These are phyloP conservation scores for Candida broadrunensis DNA, from an alignment of 805 yeast genomes.

Conservation along the genomic window DNA sequence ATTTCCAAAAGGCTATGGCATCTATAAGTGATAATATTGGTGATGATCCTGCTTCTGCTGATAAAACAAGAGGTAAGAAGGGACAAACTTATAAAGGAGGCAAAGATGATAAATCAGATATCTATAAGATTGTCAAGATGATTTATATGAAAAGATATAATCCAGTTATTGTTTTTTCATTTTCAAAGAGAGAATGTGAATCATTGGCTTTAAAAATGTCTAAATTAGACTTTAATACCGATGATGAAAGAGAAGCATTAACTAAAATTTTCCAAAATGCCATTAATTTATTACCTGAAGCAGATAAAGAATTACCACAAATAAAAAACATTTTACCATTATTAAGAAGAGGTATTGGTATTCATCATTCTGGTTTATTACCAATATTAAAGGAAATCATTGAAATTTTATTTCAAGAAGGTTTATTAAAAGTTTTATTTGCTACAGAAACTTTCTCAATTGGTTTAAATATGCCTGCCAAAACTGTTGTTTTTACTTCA, in stretches of 20 bases:
- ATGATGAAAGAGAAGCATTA: constrained; percentile 89
- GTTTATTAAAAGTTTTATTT: constrained; percentile 86
- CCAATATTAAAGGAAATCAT: constrained; percentile 94
- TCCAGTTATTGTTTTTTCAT: constrained; percentile 98
- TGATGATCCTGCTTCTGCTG: constrained; percentile 71
- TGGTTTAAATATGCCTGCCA: constrained; percentile 99
- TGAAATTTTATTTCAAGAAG: constrained; percentile 96
- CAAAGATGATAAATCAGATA: constrained; percentile 75
- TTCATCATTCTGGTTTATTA: constrained; percentile 94
- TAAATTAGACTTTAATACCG: constrained; percentile 88
- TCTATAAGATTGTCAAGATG: constrained; percentile 95
- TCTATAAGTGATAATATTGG: constrained; percentile 79
- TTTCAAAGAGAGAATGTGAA: constrained; percentile 96
- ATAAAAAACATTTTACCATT: constrained; percentile 88
- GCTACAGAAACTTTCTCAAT: constrained; percentile 98
- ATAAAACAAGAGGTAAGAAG: constrained; percentile 61
- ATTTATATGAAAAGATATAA: constrained; percentile 94
- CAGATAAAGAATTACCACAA: constrained; percentile 91
- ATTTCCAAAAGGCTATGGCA: constrained; percentile 98
- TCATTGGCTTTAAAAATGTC: constrained; percentile 92
- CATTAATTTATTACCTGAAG: constrained; percentile 79
- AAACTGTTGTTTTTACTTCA: constrained; percentile 95
- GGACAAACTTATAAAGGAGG: constrained; percentile 90
- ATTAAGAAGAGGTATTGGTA: constrained; percentile 93
- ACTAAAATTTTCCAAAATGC: constrained; percentile 91